Conservation (phyloP, 371 early-diverging fungal genomes). For the Mucor velutinosus region DNA sequence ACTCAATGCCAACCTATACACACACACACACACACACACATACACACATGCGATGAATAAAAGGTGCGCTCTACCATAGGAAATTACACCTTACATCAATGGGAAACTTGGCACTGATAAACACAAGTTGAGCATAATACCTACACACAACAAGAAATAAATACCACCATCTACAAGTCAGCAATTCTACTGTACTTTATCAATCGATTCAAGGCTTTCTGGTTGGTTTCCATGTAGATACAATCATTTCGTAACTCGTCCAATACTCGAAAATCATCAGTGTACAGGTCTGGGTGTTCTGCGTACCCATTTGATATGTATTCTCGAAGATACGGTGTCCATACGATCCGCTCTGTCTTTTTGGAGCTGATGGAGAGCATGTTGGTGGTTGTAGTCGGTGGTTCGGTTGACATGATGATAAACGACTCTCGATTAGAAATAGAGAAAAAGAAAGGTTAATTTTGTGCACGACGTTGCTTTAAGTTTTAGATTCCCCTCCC, state of each 20-base stretch:
- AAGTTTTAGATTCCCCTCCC: too few relatives aligned
- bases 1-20: slow-evolving; percentile 63
- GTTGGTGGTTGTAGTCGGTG: slow-evolving; percentile 35
- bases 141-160: too few relatives aligned
- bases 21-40: not conserved
- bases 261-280: slow-evolving; percentile 83
- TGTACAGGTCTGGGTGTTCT: slow-evolving; percentile 84
- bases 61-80: too few relatives aligned
- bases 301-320: slow-evolving; percentile 77
- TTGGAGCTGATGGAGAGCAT: slow-evolving; percentile 58
- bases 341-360: slow-evolving; percentile 54
- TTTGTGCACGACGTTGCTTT: not conserved
- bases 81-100: slow-evolving; percentile 76
- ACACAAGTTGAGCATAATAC: slow-evolving; percentile 86
- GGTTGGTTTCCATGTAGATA: slow-evolving; percentile 68
- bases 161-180: too few relatives aligned
- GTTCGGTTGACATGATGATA: not conserved
- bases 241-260: slow-evolving; percentile 79
- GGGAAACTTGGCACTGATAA: slow-evolving; percentile 81
- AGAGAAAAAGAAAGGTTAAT: not conserved
- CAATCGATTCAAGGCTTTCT: slow-evolving; percentile 68
- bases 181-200: slow-evolving; percentile 50
- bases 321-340: slow-evolving; percentile 63
- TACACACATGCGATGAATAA: too few relatives aligned
- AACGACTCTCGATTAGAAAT: not conserved